Conservation (phyloP, 2,329 filamentous ascomycete genomes). For the Davidsoniella eucalypti region DNA sequence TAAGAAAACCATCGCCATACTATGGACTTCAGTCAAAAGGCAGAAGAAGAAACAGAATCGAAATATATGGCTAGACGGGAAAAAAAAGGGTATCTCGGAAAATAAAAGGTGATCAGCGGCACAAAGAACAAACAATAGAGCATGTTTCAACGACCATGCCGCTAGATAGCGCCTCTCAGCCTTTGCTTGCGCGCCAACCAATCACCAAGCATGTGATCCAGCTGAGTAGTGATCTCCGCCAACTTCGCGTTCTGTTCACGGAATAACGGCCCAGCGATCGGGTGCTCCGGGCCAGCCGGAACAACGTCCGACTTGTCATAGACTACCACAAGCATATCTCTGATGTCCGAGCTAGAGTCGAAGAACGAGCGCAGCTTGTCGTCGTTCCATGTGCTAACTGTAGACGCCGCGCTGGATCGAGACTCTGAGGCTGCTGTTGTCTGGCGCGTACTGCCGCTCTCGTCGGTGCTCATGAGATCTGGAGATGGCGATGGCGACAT, state of each 20-base stretch:
- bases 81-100: background rate
- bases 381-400: slow-evolving; percentile 65
- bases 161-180: slow-evolving; percentile 32
- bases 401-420: slow-evolving; percentile 20
- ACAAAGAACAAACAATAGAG: background rate
- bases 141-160: background rate
- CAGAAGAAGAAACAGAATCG: slow-evolving; percentile 6
- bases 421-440: slow-evolving; percentile 28
- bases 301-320: slow-evolving; percentile 78
- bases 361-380: slow-evolving; percentile 73
- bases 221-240: slow-evolving; percentile 71
- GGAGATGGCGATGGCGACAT: slow-evolving; percentile 45
- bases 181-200: slow-evolving; percentile 61
- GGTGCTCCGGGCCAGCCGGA: slow-evolving; percentile 69
- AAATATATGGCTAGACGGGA: background rate
- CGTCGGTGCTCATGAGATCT: slow-evolving; percentile 36
- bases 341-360: slow-evolving; percentile 64
- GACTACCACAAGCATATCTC: slow-evolving; percentile 78
- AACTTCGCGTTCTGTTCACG: slow-evolving; percentile 73
- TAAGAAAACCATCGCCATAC: background rate
- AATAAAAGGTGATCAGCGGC: background rate
- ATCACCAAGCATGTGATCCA: slow-evolving; percentile 73
- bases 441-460: slow-evolving; percentile 24
- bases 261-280: slow-evolving; percentile 65
- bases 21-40: background rate